Conservation (phyloP, 2,329 filamentous ascomycete genomes). For the Trichoderma aggressivum region DNA sequence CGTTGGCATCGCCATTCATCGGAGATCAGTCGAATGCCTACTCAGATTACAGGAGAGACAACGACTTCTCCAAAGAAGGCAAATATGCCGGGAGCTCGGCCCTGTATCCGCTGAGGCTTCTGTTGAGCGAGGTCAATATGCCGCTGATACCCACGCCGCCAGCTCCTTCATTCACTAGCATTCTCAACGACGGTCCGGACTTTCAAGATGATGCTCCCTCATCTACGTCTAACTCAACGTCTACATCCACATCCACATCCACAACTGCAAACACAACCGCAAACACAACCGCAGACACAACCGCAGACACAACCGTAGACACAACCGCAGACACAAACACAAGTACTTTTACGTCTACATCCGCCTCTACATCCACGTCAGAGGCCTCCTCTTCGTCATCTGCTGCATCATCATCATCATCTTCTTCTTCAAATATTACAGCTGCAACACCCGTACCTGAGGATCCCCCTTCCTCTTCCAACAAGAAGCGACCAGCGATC, state of each 20-base stretch:
- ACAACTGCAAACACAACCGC: neutral
- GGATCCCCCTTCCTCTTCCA: conserved; percentile 27
- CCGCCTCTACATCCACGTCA: neutral
- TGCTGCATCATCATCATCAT: neutral
- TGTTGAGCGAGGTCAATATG: conserved; percentile 35
- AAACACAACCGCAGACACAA: neutral
- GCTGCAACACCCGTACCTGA: neutral
- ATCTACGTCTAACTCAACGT: neutral
- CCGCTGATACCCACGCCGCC: conserved; percentile 28
- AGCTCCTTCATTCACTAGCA: conserved; percentile 44
- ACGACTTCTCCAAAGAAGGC: conserved; percentile 23
- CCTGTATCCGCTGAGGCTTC: conserved; percentile 38
- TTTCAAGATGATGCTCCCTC: conserved; percentile 40
- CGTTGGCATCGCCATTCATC: conserved; percentile 16
- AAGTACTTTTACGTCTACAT: neutral
- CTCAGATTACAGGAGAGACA: conserved; percentile 26
- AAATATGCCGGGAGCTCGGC: conserved; percentile 26
- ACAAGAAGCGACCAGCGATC: conserved; percentile 53
- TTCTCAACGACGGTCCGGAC: conserved; percentile 45
- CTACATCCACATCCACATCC: neutral
- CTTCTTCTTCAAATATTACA: neutral
- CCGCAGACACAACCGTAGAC: neutral
- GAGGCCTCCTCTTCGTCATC: neutral
- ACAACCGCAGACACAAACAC: neutral
- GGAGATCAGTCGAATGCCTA: conserved; percentile 23